Evolutionary conservation across 129 eudicot genomes (phyloP), one percentile per base, ranked within the genome.

Genomic region (Ambrosia artemisiifolia): DNA sequence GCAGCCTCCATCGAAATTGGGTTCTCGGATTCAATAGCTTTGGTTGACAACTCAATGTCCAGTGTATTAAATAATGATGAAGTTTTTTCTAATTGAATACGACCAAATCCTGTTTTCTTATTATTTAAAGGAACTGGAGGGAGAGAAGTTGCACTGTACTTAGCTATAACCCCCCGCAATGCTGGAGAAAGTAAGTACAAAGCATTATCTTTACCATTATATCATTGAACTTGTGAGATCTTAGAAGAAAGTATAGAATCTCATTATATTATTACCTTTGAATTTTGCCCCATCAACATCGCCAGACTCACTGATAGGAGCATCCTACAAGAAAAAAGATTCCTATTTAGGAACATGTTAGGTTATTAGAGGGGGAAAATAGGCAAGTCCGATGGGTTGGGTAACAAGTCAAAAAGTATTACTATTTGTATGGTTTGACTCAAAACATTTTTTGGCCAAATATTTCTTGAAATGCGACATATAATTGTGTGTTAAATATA

Each of bases 251-350:
- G 53, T 46, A 60, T 30, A 11, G 32, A 5, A 57, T 60, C 14
- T 32, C 3, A 60, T 32, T 30, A 60, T 60, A 42, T 53, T 62
- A 33, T 35, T 74, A 93, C 98, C 96, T 87, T 80, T 78, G 75
- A 82, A 93, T 80, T 93, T 93, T 18, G 81, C 80, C 72, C 90
- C 85, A 72, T 85, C 95, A 74, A 93, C 93, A 69, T 87, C 98
- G 20, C 98, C 98, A 74, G 90, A 89, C 82, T 93, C 98, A 8
- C 82, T 78, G 63, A 93, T 89, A 65, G 98, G 98, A 78, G 98
- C 96, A 77, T 93, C 98, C 98, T 93, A 71, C 48, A 71, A 65
- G 47, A 86, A 71, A 54, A 75, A 71, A 13, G 48, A 43, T 38
- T 57, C 46, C 74, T 53, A 74, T 55, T 40, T 65, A 40, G 16